Evolutionary conservation across 495 filamentous ascomycete genomes (phyloP), one percentile per base, ranked within the genome.

Genomic region (Annulohypoxylon nitens): DNA sequence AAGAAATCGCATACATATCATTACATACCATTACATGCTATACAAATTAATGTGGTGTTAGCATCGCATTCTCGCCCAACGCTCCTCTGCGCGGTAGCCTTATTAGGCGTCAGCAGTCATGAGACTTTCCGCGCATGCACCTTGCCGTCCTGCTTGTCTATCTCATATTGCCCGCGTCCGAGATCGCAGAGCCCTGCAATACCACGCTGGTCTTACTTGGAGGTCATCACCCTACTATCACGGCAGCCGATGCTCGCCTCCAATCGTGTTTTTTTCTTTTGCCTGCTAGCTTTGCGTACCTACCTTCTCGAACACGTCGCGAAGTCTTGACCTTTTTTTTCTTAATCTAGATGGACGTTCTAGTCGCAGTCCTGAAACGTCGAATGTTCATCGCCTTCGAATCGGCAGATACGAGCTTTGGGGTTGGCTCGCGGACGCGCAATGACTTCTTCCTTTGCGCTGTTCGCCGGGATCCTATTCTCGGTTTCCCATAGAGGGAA

Each of bases 151-250:
- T 70, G 61, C 45, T 60, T 75, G 67, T 70, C 63, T 67, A 18
- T 67, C 37, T 54, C 48, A 37, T 64, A 54, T 58, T 39, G 50
- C 50, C 45, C 64, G 63, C 67, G 67, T 75, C 72, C 72, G 72
- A 75, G 67, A 75, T 71, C 72, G 72, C 72, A 60, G 62, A 26
- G 12, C n/a, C 48, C 58, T 60, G 63, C 51, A 57, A 70, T 75
- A 37, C 72, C 16, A 75, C 72, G 63, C 67, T 75, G 53, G 67
- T 67, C 72, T 75, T 67, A 75, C 72, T 70, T 70, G 71, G 66
- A 26, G 66, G 65, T 62, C 66, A 69, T 51, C 54, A 74, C 71
- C 59, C 41, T 69, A 62, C 51, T 69, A 25, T 41, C 26, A 57
- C 20, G 54, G 51, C 20, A 14, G 62, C 43, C 43, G 70, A 47